Evolutionary conservation across 257 asterid species (phyloP), one percentile per base, ranked within the genome.

Genomic region (Orobanche coerulescens): DNA sequence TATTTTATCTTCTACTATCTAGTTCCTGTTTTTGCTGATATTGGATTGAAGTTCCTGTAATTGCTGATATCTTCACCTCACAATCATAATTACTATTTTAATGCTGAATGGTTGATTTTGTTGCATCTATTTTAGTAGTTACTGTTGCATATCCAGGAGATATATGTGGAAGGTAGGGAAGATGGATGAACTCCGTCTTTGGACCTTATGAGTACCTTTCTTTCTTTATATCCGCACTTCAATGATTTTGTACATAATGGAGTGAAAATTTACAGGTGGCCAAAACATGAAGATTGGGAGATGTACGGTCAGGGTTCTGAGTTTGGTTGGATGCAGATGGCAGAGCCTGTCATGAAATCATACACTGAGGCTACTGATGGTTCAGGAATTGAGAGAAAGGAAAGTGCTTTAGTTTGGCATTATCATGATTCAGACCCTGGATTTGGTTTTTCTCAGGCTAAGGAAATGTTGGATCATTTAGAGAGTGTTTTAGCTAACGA

Each of bases 401-500:
- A 88, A 77, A 88, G 96, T 74, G 82, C 96, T 60, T 61, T 88
- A 74, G 96, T 88, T 42, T 88, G 96, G 96, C 95, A 88, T 71
- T 86, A 85, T 67, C 74, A 82, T 16, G 96, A 88, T 76, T 95
- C 96, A 15, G 95, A 85, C 67, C 80, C 94, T 2, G 89, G 82
- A 22, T 89, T 86, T 59, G 96, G 96, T 55, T 86, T 71, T 77
- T n/a, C 94, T 66, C 96, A 89, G 77, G 95, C 95, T 3, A 86
- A 86, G 77, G 94, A 89, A 80, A 86, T 89, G 86, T 71, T 90
- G 80, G 97, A 90, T 77, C 97, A 90, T 73, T 79, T 90, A 25
- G 97, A 90, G 79, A 87, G 95, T 63, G 95, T 87, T 72, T 73
- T 90, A 67, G 97, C 97, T 50, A 90, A 90, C 64, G 97, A 90